Conservation (phyloP, 495 filamentous ascomycete genomes). For the Lasiosphaeria hispida region DNA sequence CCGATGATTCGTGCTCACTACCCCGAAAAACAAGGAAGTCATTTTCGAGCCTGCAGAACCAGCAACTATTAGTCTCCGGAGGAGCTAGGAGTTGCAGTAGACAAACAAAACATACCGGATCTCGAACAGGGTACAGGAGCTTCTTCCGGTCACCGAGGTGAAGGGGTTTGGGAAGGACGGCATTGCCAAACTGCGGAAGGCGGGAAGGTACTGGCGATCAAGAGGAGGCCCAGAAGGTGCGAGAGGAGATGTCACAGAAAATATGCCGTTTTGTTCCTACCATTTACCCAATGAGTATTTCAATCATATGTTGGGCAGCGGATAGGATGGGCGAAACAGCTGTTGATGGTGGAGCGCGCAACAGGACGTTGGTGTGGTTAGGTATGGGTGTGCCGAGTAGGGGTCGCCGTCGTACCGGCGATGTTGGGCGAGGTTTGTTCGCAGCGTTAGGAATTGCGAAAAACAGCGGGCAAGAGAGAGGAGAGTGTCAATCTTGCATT, state of each 20-base stretch:
- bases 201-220: neutral
- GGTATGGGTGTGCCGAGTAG: too few species aligned
- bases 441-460: too few species aligned
- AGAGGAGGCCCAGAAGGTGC: slow-evolving; percentile 3
- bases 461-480: too few species aligned
- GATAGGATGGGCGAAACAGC: too few species aligned
- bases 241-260: slow-evolving; percentile 5
- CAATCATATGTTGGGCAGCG: too few species aligned
- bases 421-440: too few species aligned
- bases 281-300: too few species aligned
- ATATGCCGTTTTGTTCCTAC: too few species aligned
- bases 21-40: slow-evolving; percentile 79
- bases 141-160: slow-evolving; percentile 40
- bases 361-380: too few species aligned
- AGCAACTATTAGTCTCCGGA: neutral
- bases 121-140: slow-evolving; percentile 49
- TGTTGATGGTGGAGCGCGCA: too few species aligned
- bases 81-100: neutral
- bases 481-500: too few species aligned
- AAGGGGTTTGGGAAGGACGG: slow-evolving; percentile 50
- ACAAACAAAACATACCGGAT: slow-evolving; percentile 44
- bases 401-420: too few species aligned
- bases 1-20: slow-evolving; percentile 68
- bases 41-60: slow-evolving; percentile 62
- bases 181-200: slow-evolving; percentile 32